Base-by-base conservation (phyloP, 129 eudicot genomes). In the Silybum marianum region DNA sequence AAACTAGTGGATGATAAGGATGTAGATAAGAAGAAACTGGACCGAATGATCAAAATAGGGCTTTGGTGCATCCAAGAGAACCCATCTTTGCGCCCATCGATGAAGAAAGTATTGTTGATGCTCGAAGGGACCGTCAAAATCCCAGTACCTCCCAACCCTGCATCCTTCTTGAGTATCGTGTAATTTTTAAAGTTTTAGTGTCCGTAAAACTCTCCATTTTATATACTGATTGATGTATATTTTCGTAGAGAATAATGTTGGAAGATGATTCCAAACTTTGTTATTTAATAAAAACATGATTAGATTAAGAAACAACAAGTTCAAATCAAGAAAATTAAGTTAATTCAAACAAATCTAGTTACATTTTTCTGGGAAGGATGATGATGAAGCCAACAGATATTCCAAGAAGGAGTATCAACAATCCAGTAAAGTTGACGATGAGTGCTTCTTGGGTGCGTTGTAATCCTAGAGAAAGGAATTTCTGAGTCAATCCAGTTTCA, bases 391-490 rank as follows among this genome's bases (percentile, higher is more conserved):
- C 88, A 62, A 93, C 94, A 68, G 87, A 81, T 18, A 85, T 69
- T 18, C 88, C 98, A 9, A 91, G 89, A 42, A 89, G 82, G 46
- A 91, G 83, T 25, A 93, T 74, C 32, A 91, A 75, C 54, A 93
- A 78, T 16, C 93, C 96, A 1, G 87, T 89, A 78, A 93, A 93
- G 78, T 93, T 93, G 19, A 93, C 58, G 3, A 93, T 48, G 22
- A 91, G 88, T 8, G 94, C 97, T 87, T 93, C 97, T 84, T 88
- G 92, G 69, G 73, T 23, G 3, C 81, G 84, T 2, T 30, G 28
- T 9, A 91, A 80, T n/a, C 71, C 21, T 71, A 42, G 82, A 48
- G 85, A 86, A 4, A 28, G 14, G 76, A 93, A 93, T 25, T 74
- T 82, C 76, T 88, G 83, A 11, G 85, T 76, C 78, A 93, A 84